phyloP scores from a whole-genome alignment of 805 yeast genomes.

The Lachancea sp. region DNA sequence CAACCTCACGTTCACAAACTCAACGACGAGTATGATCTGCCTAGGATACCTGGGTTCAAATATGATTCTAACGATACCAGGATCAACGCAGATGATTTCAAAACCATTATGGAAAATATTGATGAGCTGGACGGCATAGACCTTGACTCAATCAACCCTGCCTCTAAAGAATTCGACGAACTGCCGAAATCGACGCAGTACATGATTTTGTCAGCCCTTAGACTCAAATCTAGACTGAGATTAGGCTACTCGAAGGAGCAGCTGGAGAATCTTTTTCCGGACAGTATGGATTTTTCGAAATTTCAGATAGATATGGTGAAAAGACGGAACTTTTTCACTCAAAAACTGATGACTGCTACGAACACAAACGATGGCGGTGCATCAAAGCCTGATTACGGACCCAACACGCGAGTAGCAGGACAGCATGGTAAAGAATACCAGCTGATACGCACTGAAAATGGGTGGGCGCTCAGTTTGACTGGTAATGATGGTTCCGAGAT shows the following conservation, averaged over 20 bases:
- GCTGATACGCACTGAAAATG: slow-evolving; percentile 68
- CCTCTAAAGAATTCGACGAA: slow-evolving; percentile 64
- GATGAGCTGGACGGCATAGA: slow-evolving; percentile 63
- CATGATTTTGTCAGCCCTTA: slow-evolving; percentile 73
- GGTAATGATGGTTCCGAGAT: slow-evolving; percentile 37
- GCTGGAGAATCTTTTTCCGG: slow-evolving; percentile 70
- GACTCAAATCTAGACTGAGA: slow-evolving; percentile 81
- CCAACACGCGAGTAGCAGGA: slow-evolving; percentile 59
- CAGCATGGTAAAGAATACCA: slow-evolving; percentile 73
- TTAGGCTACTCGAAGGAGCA: slow-evolving; percentile 95
- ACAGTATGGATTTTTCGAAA: slow-evolving; percentile 81
- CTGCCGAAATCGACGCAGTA: slow-evolving; percentile 86
- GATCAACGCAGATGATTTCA: slow-evolving; percentile 65
- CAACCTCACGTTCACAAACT: slow-evolving; percentile 34
- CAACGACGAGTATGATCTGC: slow-evolving; percentile 82
- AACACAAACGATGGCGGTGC: slow-evolving; percentile 62
- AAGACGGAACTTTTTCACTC: slow-evolving; percentile 85
- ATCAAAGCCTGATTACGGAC: slow-evolving; percentile 31
- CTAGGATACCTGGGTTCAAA: slow-evolving; percentile 53
- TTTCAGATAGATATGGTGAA: slow-evolving; percentile 92
- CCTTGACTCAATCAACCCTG: slow-evolving; percentile 72
- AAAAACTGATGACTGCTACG: slow-evolving; percentile 70
- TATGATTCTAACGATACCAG: slow-evolving; percentile 59
- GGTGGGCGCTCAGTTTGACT: slow-evolving; percentile 71
- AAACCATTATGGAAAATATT: slow-evolving; percentile 49